A percentile compares a stretch with the other conserved stretches of the same genome.
These are phyloP conservation scores for Polychytrium aggregatum DNA, from an alignment of 192 early-diverging fungal species.

Conservation along the genomic window DNA sequence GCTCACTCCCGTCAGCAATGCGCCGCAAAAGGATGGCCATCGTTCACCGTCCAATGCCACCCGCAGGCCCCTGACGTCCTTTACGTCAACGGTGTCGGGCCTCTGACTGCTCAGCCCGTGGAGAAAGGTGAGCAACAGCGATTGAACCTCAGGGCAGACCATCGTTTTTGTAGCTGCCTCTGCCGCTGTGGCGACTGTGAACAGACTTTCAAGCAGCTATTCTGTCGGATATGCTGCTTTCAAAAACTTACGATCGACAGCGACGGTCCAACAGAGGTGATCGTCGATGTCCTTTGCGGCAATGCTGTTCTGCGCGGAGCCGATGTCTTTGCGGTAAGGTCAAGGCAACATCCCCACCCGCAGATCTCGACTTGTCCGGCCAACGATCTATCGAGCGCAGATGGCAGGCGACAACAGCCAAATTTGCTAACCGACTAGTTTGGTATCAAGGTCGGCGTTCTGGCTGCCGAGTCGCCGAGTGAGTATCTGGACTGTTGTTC, in stretches of 20 bases:
- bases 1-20: constrained; percentile 6
- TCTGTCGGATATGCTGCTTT: neutral
- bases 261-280: too few species aligned
- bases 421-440: neutral
- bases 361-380: too few species aligned
- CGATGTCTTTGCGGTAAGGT: constrained; percentile 10
- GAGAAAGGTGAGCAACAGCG: neutral
- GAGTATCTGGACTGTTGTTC: neutral
- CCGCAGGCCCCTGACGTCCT: constrained; percentile 4
- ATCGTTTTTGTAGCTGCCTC: too few species aligned
- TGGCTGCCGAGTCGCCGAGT: constrained; percentile 7
- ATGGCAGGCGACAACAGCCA: neutral
- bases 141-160: too few species aligned
- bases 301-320: constrained; percentile 9
- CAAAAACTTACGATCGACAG: neutral
- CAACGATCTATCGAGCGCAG: too few species aligned
- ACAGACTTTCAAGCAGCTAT: too few species aligned
- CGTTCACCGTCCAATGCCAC: constrained; percentile 1
- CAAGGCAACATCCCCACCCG: neutral
- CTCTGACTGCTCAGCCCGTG: constrained; percentile 2
- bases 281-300: constrained; percentile 8
- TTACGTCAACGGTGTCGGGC: constrained; percentile 2
- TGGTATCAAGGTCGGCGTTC: constrained; percentile 3
- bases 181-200: too few species aligned
- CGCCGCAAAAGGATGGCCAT: constrained; percentile 3